Evolutionary conservation across 1,284 basidiomycete species (phyloP).

Genomic region (Thelephora terrestris): DNA sequence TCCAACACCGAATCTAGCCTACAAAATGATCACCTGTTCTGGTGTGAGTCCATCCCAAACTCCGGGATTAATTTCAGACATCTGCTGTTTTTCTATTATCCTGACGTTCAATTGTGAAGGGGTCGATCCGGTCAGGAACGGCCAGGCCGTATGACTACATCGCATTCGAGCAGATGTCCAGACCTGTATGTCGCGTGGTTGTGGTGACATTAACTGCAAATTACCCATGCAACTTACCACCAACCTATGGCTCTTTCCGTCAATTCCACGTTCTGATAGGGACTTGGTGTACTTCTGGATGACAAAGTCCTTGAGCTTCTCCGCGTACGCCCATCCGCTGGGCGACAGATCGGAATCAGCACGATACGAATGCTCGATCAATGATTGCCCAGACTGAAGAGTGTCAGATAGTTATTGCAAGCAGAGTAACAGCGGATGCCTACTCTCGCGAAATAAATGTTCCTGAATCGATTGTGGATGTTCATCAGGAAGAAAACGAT

Average conservation of each 20-base stretch:
- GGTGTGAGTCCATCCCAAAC: slow-evolving; percentile 93
- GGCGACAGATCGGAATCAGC: slow-evolving; percentile 95
- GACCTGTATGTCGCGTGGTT: slow-evolving; percentile 43
- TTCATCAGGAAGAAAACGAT: slow-evolving; percentile 98
- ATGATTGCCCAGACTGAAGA: slow-evolving; percentile 80
- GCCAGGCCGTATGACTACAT: slow-evolving; percentile 93
- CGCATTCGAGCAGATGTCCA: slow-evolving; percentile 95
- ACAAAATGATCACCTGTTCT: slow-evolving; percentile 56
- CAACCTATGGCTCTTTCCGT: slow-evolving; percentile 56
- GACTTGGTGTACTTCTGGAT: slow-evolving; percentile 63
- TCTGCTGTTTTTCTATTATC: slow-evolving; percentile 90
- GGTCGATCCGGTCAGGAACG: slow-evolving; percentile 53
- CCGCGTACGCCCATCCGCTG: slow-evolving; percentile 92
- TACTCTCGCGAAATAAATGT: slow-evolving; percentile 89
- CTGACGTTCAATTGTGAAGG: slow-evolving; percentile 44
- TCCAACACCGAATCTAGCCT: neutral
- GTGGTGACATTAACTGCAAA: neutral
- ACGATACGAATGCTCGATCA: slow-evolving; percentile 98
- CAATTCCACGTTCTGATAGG: slow-evolving; percentile 56
- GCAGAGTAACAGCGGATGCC: slow-evolving; percentile 17
- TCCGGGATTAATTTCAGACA: slow-evolving; percentile 96
- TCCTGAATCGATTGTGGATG: slow-evolving; percentile 86
- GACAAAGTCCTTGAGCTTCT: slow-evolving; percentile 78
- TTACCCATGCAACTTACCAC: slow-evolving; percentile 42
- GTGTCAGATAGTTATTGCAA: neutral